Percentiles rank a stretch among this genome's conserved stretches.
Evolutionary conservation across 2,329 filamentous ascomycete genomes (phyloP).

Genomic region (Aspergillus sp.): DNA sequence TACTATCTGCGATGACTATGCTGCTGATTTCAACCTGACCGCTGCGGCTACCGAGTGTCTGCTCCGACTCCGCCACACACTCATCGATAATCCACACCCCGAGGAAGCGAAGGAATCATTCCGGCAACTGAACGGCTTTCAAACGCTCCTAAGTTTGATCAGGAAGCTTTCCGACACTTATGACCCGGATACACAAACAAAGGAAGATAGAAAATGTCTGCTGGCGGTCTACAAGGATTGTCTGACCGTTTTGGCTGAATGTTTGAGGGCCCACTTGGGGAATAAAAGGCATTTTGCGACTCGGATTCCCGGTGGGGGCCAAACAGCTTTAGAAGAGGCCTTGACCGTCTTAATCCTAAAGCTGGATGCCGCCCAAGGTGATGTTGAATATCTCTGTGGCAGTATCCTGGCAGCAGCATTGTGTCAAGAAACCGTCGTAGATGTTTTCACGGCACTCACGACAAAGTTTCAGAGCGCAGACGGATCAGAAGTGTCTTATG

Average conservation of each 20-base stretch:
- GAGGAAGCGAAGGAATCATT: constrained; percentile 73
- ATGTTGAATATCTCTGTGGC: constrained; percentile 78
- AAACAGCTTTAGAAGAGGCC: constrained; percentile 71
- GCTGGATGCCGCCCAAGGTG: constrained; percentile 46
- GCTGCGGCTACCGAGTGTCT: constrained; percentile 55
- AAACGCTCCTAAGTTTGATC: constrained; percentile 68
- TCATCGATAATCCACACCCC: constrained; percentile 53
- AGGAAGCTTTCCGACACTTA: constrained; percentile 74
- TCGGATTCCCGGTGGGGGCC: constrained; percentile 73
- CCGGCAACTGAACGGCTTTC: constrained; percentile 75
- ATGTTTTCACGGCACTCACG: constrained; percentile 57
- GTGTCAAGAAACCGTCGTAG: constrained; percentile 71
- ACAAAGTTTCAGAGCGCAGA: constrained; percentile 25
- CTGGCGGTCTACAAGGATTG: constrained; percentile 63
- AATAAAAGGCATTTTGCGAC: constrained; percentile 85
- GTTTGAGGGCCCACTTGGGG: constrained; percentile 74
- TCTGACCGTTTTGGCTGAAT: constrained; percentile 66
- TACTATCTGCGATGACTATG: constrained; percentile 28
- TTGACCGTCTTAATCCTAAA: constrained; percentile 64
- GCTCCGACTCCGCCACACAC: constrained; percentile 65
- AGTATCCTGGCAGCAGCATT: constrained; percentile 78
- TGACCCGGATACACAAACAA: constrained; percentile 59
- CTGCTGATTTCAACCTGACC: constrained; percentile 32
- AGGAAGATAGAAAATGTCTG: constrained; percentile 64
- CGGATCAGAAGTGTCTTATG: constrained; percentile 13